Evolutionary conservation across 2,329 filamentous ascomycete species (phyloP), one percentile per base, ranked within the genome.

Genomic region (Pyricularia pennisetigena): DNA sequence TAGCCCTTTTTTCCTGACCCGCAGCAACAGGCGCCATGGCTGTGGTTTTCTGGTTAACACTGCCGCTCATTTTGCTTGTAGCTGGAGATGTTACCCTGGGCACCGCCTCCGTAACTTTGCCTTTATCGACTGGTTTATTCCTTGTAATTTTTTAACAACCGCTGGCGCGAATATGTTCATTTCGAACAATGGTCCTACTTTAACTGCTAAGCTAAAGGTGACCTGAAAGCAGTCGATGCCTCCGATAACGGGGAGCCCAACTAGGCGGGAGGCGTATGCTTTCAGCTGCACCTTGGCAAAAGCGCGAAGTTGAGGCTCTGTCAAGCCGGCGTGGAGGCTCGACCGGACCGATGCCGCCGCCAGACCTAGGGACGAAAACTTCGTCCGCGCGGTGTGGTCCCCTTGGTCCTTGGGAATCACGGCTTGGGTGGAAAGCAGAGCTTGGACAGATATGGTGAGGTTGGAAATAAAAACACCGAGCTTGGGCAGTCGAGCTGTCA

Each of bases 181-280:
- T 12, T 67, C 65, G 65, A 57, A 67, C 65, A 67, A 26, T n/a
- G 28, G 26, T n/a, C 65, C 65, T 24, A 67, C 65, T 26, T 67
- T 54, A 6, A 61, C 65, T 67, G n/a, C n/a, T n/a, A n/a, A n/a
- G 49, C 65, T 67, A 20, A 67, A 67, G 41, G 59, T 28, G 54
- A 67, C 20, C 3, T 35, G 28, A n/a, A 30, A 35, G 24, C 30
- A 30, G 28, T 30, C 28, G 28, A 20, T 64, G 62, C 30, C 62
- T 26, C 62, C 62, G 28, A 64, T 20, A 14, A 64, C 32, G 26
- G 62, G 62, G 62, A 64, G n/a, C 24, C 28, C 30, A 20, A 35
- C 24, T 3, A 30, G 28, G 12, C 62, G 28, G 24, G 28, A 26
- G 9, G 14, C 30, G 62, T 64, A 35, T 10, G 30, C 49, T 20